phyloP scores from a whole-genome alignment of 2,329 filamentous ascomycete genomes.

The Thelonectria blattea region DNA sequence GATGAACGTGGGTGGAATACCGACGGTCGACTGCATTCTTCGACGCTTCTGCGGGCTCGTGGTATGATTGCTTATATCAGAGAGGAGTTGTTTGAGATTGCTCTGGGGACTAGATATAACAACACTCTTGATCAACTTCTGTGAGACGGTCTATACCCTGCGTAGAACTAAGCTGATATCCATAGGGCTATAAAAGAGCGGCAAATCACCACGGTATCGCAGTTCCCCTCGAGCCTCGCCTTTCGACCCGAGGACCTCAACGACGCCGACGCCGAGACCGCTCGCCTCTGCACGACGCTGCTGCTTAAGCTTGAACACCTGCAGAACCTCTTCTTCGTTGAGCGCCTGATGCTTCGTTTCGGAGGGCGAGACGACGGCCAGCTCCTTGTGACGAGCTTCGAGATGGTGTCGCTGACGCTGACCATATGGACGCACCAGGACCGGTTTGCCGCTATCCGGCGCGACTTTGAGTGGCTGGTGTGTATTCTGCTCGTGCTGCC shows the following conservation, averaged over 20 bases:
- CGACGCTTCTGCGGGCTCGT: constrained; percentile 54
- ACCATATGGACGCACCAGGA: constrained; percentile 58
- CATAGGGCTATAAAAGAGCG: constrained; percentile 46
- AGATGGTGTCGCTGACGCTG: constrained; percentile 54
- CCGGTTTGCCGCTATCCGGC: constrained; percentile 47
- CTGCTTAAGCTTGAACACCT: constrained; percentile 57
- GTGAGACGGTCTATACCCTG: constrained; percentile 19
- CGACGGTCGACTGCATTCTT: constrained; percentile 42
- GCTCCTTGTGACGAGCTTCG: constrained; percentile 52
- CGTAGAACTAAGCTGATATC: neutral
- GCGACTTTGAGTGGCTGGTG: constrained; percentile 59
- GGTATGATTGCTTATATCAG: constrained; percentile 56
- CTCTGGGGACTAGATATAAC: constrained; percentile 46
- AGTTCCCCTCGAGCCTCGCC: constrained; percentile 48
- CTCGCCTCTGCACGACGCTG: constrained; percentile 50
- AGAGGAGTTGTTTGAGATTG: constrained; percentile 66
- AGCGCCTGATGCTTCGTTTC: constrained; percentile 59
- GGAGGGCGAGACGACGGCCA: constrained; percentile 46
- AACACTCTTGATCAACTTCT: constrained; percentile 26
- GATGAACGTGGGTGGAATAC: constrained; percentile 12
- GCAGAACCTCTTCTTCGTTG: constrained; percentile 64
- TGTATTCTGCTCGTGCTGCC: neutral
- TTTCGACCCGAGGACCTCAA: constrained; percentile 48
- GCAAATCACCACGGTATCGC: constrained; percentile 41
- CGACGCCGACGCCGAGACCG: constrained; percentile 36